Conservation (phyloP, 805 yeast genomes). For the Cephaloascus albidus region DNA sequence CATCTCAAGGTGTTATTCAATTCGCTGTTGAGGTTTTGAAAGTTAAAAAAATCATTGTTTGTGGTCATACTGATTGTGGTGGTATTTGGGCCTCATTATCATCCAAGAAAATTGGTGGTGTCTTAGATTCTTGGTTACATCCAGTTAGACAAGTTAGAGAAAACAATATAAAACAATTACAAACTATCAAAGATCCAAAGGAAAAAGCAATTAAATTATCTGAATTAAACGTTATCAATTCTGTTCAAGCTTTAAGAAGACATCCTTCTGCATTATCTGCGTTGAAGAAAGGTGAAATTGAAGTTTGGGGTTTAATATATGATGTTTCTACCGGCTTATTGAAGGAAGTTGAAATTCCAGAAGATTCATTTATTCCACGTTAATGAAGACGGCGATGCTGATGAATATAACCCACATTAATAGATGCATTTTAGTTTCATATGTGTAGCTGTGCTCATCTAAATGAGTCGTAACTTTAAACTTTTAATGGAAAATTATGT, state of each 20-base stretch:
- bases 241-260: constrained; percentile 55
- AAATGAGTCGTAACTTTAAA: no score
- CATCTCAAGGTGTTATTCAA: constrained; percentile 72
- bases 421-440: no score
- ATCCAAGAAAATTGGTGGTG: constrained; percentile 54
- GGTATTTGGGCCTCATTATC: constrained; percentile 79
- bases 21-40: constrained; percentile 80
- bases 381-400: constrained; percentile 11
- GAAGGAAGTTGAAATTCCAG: constrained; percentile 25
- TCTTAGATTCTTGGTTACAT: constrained; percentile 63
- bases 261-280: constrained; percentile 67
- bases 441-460: no score
- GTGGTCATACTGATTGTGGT: constrained; percentile 96
- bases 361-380: constrained; percentile 28
- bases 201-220: constrained; percentile 54
- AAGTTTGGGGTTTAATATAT: constrained; percentile 78
- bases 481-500: no score
- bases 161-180: constrained; percentile 41
- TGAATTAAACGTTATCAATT: constrained; percentile 68
- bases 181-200: constrained; percentile 37
- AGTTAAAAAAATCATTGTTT: constrained; percentile 72
- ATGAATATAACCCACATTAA: background rate
- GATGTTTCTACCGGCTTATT: constrained; percentile 73
- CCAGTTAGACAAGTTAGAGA: constrained; percentile 64
- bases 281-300: constrained; percentile 48